Base-by-base conservation (phyloP, 768 basidiomycete species). In the Collybia nuda region DNA sequence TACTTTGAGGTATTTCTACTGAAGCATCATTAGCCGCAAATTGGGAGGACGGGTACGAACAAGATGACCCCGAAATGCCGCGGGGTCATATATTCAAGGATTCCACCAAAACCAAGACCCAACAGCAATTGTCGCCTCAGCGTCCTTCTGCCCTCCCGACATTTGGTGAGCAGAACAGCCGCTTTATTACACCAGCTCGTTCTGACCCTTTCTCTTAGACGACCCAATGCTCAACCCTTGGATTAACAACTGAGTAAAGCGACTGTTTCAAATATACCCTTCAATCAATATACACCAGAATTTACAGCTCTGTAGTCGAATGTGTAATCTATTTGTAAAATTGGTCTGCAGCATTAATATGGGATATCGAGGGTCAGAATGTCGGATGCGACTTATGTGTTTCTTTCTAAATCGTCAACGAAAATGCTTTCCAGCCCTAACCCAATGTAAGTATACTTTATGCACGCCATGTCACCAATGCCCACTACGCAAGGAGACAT, bases 21-120 rank as follows among this genome's bases (percentile, higher is more conserved):
- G 32, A 32, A 32, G 14, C 9, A 11, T 14, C 14, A 14, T 32
- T 32, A 43, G 42, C 47, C 11, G 18, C 15, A 9, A 21, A 44
- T 15, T 65, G 66, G 64, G 64, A 67, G 54, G 61, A 62, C 14
- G 44, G 28, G n/a, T 67, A 65, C 37, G 66, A 57, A 32, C 55
- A 55, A 51, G 54, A 59, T 9, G 57, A 56, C n/a, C 17, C 24
- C 23, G 18, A 19, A 18, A 11, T 7, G 17, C 32, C 29, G 3
- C 18, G 6, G 17, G 40, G 17, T 4, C 28, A 6, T 32, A 17
- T 32, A 21, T 39, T 39, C 19, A 47, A 39, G 32, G 32, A 36
- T 6, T 38, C 42, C 32, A 39, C 12, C 15, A 47, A 4, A 26
- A 18, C 7, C 14, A n/a, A 22, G 14, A 32, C 29, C 22, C 21